These are phyloP conservation scores for Fraxinus angustifolia DNA, from an alignment of 305 asterid species.

Conservation along the genomic window DNA sequence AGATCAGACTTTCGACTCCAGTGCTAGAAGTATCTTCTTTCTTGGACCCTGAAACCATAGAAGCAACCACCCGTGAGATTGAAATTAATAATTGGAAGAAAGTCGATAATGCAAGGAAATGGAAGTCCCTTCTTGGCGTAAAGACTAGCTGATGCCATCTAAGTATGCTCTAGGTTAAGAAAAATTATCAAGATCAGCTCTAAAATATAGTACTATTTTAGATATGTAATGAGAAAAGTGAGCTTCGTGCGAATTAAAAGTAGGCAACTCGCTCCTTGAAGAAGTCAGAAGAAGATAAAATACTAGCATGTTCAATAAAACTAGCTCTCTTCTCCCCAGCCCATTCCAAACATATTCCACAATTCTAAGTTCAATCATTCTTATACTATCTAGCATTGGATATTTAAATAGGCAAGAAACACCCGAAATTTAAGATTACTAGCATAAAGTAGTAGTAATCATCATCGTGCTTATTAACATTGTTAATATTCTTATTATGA, in stretches of 20 bases:
- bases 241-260: not conserved
- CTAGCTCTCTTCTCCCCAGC: not conserved
- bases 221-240: not conserved
- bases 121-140: not conserved
- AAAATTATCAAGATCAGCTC: not conserved
- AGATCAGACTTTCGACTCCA: slow-evolving; percentile 59
- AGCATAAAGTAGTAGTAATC: not conserved
- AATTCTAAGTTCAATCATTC: not conserved
- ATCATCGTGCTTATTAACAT: not conserved
- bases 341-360: not conserved
- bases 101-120: slow-evolving; percentile 7
- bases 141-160: not conserved
- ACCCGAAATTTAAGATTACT: not conserved
- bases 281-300: not conserved
- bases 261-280: not conserved
- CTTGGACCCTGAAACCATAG: slow-evolving; percentile 69
- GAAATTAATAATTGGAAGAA: not conserved
- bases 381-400: not conserved
- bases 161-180: not conserved
- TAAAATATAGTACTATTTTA: not conserved
- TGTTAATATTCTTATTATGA: not conserved
- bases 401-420: not conserved
- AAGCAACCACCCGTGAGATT: slow-evolving; percentile 7
- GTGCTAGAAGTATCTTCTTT: slow-evolving; percentile 72
- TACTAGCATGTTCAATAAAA: not conserved